Evolutionary conservation across 2,329 filamentous ascomycete species (phyloP), one percentile per base, ranked within the genome.

Genomic region (Periconia sp.): DNA sequence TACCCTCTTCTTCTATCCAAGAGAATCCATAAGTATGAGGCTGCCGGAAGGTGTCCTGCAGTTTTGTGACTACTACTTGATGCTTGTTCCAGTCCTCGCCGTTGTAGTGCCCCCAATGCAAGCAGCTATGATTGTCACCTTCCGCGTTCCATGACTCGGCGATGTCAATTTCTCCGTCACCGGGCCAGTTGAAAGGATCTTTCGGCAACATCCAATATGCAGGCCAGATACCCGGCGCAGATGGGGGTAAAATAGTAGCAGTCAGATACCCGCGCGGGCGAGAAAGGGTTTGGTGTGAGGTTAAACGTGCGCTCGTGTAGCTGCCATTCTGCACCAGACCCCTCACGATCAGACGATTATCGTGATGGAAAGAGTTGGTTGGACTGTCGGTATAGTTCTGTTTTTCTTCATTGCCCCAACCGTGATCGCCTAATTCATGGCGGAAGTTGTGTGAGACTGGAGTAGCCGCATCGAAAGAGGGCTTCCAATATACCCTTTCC

Each of bases 111-210:
- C 83, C 83, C 83, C 83, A 86, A 60, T 86, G 83, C 46, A 86
- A 71, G 61, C 83, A 86, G 0, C 76, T 76, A 50, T 82, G 79
- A 62, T 86, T 86, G 45, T 79, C 73, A 33, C 68, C 64, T 54
- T 84, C 80, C 17, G 79, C 82, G 57, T 85, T 85, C 83, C 83
- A 86, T n/a, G 76, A 80, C 69, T 86, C 83, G 41, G 82, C 79
- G 45, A 86, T 82, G 65, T 86, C 83, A 13, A 86, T 73, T 64
- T 86, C 83, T 51, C 83, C 83, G 55, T 86, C 83, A 0, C 71
- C 76, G 0, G 83, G 83, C 83, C 83, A 86, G 0, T 71, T 68
- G 60, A 85, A 85, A 0, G 83, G 83, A 58, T 85, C 81, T 31
- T 76, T 68, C 0, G 83, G 83, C 6, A 86, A 72, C 49, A 85